Percentiles rank a stretch among this genome's conserved stretches.
Evolutionary conservation across 768 basidiomycete species (phyloP).

Genomic region (Psilocybe subaeruginosa): DNA sequence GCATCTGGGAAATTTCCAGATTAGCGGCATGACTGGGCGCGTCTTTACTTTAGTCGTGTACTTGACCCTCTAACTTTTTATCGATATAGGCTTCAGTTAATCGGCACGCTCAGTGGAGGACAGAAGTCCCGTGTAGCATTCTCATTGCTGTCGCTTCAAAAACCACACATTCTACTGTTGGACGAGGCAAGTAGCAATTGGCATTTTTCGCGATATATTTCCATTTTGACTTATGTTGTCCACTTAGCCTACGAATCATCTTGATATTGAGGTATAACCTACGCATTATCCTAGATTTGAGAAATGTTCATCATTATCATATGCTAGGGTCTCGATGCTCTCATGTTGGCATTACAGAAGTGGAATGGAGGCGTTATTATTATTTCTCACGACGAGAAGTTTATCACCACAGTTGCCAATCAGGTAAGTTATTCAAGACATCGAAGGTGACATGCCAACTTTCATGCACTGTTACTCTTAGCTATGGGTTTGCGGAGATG

Average conservation of each 20-base stretch:
- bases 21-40: slow-evolving; percentile 93
- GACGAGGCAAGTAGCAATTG: slow-evolving; percentile 73
- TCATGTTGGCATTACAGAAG: slow-evolving; percentile 77
- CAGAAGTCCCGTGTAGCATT: slow-evolving; percentile 97
- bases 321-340: slow-evolving; percentile 85
- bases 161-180: slow-evolving; percentile 89
- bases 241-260: slow-evolving; percentile 85
- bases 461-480: slow-evolving; percentile 27
- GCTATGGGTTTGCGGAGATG: slow-evolving; percentile 94
- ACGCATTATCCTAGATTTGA: neutral
- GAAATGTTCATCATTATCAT: slow-evolving; percentile 3
- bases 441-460: slow-evolving; percentile 6
- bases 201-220: neutral
- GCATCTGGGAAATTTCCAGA: slow-evolving; percentile 98
- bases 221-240: slow-evolving; percentile 6
- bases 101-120: slow-evolving; percentile 92
- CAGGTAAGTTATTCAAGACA: slow-evolving; percentile 52
- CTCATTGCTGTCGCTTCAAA: slow-evolving; percentile 80
- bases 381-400: slow-evolving; percentile 95
- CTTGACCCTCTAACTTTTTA: slow-evolving; percentile 1
- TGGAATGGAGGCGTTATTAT: slow-evolving; percentile 95
- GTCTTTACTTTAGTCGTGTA: slow-evolving; percentile 17
- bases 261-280: slow-evolving; percentile 82
- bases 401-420: slow-evolving; percentile 87
- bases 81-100: slow-evolving; percentile 69